These are phyloP conservation scores for Bruguiera parviflora DNA, from an alignment of 345 rosid species.

Conservation along the genomic window DNA sequence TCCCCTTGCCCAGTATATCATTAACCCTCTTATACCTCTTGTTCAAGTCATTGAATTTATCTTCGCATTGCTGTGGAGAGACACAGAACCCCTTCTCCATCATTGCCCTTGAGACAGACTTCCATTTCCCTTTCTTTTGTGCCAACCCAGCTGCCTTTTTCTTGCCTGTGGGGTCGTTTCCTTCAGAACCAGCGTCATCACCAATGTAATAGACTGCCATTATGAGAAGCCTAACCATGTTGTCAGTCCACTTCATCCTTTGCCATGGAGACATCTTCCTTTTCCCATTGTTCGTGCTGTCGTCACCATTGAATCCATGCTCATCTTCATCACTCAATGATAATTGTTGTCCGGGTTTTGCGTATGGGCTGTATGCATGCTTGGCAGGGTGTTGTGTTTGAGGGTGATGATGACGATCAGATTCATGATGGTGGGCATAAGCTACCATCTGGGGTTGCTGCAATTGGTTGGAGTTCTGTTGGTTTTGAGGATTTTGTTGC, in stretches of 20 bases:
- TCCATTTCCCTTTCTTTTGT: slow-evolving; percentile 99
- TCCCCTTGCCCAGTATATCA: slow-evolving; percentile 87
- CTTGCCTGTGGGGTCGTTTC: slow-evolving; percentile 47
- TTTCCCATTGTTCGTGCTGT: slow-evolving; percentile 48
- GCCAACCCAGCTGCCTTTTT: slow-evolving; percentile 52
- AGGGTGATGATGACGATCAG: slow-evolving; percentile 27
- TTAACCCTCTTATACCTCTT: slow-evolving; percentile 97
- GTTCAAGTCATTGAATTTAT: slow-evolving; percentile 91
- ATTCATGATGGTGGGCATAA: slow-evolving; percentile 37
- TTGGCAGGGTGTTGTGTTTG: slow-evolving; percentile 47
- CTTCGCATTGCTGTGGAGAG: slow-evolving; percentile 99
- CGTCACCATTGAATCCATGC: slow-evolving; percentile 53
- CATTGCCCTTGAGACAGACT: slow-evolving; percentile 91
- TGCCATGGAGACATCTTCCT: slow-evolving; percentile 81
- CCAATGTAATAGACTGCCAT: slow-evolving; percentile 93
- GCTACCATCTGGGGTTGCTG: slow-evolving; percentile 59
- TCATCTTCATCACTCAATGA: slow-evolving; percentile 79
- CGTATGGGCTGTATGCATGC: slow-evolving; percentile 35
- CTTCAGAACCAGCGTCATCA: slow-evolving; percentile 69
- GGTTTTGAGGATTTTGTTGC: slow-evolving; percentile 38
- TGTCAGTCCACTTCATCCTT: slow-evolving; percentile 97
- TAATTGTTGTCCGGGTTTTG: slow-evolving; percentile 49
- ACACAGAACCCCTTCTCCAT: slow-evolving; percentile 92
- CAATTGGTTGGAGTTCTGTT: slow-evolving; percentile 39
- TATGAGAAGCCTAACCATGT: slow-evolving; percentile 76